Base-by-base conservation (phyloP, 768 basidiomycete genomes). In the Hygrophorus russula region DNA sequence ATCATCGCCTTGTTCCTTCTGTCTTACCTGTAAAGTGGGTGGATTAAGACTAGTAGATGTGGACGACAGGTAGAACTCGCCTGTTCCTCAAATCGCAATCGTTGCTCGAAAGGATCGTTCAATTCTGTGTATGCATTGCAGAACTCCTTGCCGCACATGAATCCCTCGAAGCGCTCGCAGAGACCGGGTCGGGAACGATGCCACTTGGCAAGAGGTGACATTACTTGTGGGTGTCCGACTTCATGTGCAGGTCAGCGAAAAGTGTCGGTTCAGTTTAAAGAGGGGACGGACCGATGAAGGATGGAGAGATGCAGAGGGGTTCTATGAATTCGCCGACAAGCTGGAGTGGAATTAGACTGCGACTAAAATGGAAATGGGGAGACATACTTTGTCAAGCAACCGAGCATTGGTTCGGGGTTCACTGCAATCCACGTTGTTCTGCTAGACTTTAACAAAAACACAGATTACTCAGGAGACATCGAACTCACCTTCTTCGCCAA, bases 111-210 rank as follows among this genome's bases (percentile, higher is more conserved):
- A 0, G 91, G 96, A 65, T 99, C 96, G 67, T 99, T 99, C 72
- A 99, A 76, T 71, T 99, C 96, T 33, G 96, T 99, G 61, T 99
- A 99, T 17, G 96, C 94, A 56, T 99, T 98, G 72, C 90, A 93
- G 63, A 98, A 81, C 65, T 97, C 94, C 73, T 96, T 93, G 46
- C 90, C 90, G 42, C 91, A 94, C 74, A 99, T 76, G 76, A 99
- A 99, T 7, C 80, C 90, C 62, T 99, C 96, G 68, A 99, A 99
- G 13, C 96, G 91, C 63, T 99, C 96, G 63, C 96, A 98, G 18
- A 99, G 74, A 31, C 96, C 96, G 0, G 92, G 89, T 33, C 89
- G 80, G n/a, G 87, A 88, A 50, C 96, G 88, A 63, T 98, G 93
- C 77, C 86, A 89, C 70, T 99, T 99, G 62, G 96, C 96, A 29